Conservation (phyloP, 805 yeast species). For the Lachancea thermotolerans region DNA sequence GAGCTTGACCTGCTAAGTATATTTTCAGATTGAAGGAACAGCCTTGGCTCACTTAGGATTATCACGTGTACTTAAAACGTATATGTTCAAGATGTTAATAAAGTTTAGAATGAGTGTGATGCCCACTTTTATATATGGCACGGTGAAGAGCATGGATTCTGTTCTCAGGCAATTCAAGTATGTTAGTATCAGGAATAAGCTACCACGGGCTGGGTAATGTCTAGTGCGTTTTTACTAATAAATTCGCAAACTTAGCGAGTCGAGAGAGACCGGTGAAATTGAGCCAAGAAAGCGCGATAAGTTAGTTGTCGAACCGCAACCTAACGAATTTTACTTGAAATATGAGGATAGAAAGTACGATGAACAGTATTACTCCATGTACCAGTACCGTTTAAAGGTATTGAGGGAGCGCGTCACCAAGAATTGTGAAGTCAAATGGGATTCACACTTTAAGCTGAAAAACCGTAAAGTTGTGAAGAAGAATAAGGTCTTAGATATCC, state of each 20-base stretch:
- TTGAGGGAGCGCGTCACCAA: constrained; percentile 43
- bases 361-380: constrained; percentile 53
- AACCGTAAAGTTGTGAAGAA: constrained; percentile 34
- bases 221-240: not conserved
- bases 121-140: not conserved
- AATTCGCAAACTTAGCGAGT: constrained; percentile 1
- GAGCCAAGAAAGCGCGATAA: constrained; percentile 14
- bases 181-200: not conserved
- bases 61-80: not conserved
- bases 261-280: constrained; percentile 3
- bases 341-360: constrained; percentile 38
- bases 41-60: not conserved
- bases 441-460: constrained; percentile 36
- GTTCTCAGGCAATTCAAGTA: constrained; percentile 9
- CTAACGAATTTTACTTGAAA: constrained; percentile 22
- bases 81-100: not conserved
- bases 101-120: not conserved
- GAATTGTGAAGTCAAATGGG: constrained; percentile 51
- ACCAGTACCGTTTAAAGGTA: constrained; percentile 43
- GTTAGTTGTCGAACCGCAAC: constrained; percentile 9
- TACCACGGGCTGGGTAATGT: not conserved
- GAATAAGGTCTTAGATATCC: constrained; percentile 39
- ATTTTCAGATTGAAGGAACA: not conserved
- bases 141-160: constrained; percentile 6
- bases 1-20: constrained; percentile 1